phyloP scores from a whole-genome alignment of 805 yeast genomes.

The Ogataea glucozyma region DNA sequence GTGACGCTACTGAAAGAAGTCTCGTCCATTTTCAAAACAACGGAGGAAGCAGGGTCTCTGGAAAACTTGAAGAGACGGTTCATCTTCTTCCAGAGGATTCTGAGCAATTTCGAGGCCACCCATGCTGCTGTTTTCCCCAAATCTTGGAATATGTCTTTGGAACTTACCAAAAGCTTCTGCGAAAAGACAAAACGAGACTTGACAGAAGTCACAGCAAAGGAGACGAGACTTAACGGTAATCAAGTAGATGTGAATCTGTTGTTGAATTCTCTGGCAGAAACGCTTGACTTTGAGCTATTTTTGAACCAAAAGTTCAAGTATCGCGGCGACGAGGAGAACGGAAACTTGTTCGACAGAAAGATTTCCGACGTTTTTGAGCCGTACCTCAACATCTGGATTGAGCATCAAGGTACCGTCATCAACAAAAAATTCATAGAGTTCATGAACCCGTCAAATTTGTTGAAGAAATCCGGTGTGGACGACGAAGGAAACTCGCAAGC shows the following conservation, averaged over 20 bases:
- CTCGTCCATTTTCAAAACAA: conserved; percentile 66
- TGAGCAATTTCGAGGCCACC: conserved; percentile 54
- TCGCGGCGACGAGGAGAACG: conserved; percentile 34
- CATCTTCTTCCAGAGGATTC: conserved; percentile 73
- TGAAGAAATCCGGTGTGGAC: conserved; percentile 39
- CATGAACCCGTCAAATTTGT: conserved; percentile 56
- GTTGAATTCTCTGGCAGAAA: conserved; percentile 67
- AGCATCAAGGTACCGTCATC: conserved; percentile 71
- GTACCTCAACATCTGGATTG: conserved; percentile 80
- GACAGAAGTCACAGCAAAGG: conserved; percentile 46
- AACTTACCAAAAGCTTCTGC: conserved; percentile 64
- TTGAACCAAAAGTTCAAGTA: conserved; percentile 64
- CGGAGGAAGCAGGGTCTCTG: conserved; percentile 92
- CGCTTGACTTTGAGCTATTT: conserved; percentile 81
- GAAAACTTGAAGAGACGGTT: conserved; percentile 84
- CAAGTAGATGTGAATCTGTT: conserved; percentile 62
- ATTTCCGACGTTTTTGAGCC: conserved; percentile 81
- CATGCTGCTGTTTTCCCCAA: conserved; percentile 61
- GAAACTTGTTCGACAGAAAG: conserved; percentile 37
- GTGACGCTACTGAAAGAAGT: conserved; percentile 71
- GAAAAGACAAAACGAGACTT: conserved; percentile 69
- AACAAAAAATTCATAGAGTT: conserved; percentile 65
- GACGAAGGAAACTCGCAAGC: conserved; percentile 10
- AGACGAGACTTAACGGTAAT: conserved; percentile 35
- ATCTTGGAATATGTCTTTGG: conserved; percentile 68